Evolutionary conservation across 2,329 filamentous ascomycete species (phyloP).

Genomic region (Teratosphaeria pseudoeucalypti): DNA sequence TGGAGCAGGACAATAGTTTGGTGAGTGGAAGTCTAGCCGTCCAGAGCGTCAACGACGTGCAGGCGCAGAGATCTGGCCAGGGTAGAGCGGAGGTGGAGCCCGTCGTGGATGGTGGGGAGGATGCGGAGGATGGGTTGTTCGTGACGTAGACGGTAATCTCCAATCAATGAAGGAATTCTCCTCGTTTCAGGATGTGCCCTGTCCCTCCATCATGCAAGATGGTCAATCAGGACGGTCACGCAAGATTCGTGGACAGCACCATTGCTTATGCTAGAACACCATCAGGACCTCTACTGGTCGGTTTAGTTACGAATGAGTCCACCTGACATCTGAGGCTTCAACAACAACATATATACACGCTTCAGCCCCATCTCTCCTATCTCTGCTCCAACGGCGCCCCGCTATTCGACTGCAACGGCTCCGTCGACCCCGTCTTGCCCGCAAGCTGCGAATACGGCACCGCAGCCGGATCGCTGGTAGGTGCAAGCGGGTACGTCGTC

Average conservation of each 20-base stretch:
- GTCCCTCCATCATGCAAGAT: too few species aligned
- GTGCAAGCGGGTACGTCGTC: slow-evolving; percentile 60
- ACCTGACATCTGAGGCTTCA: background rate
- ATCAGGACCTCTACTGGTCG: too few species aligned
- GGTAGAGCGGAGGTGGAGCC: background rate
- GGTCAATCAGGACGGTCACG: too few species aligned
- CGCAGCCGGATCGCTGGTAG: slow-evolving; percentile 49
- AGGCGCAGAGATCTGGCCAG: background rate
- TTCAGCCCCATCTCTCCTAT: slow-evolving; percentile 28
- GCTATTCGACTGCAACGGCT: slow-evolving; percentile 43
- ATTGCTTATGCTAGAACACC: too few species aligned
- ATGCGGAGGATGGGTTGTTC: too few species aligned
- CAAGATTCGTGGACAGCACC: too few species aligned
- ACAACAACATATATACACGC: background rate
- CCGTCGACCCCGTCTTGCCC: slow-evolving; percentile 22
- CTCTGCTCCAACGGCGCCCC: slow-evolving; percentile 51
- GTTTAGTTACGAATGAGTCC: background rate
- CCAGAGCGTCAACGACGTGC: background rate
- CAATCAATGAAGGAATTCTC: too few species aligned
- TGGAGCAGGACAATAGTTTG: background rate
- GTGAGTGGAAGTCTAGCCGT: background rate
- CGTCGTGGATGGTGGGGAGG: too few species aligned
- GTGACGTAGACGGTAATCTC: too few species aligned
- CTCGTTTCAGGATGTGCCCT: too few species aligned
- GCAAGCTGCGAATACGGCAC: slow-evolving; percentile 38